phyloP scores from a whole-genome alignment of 1,139 yeast genomes.

The Zygosaccharomyces pseudobailii region DNA sequence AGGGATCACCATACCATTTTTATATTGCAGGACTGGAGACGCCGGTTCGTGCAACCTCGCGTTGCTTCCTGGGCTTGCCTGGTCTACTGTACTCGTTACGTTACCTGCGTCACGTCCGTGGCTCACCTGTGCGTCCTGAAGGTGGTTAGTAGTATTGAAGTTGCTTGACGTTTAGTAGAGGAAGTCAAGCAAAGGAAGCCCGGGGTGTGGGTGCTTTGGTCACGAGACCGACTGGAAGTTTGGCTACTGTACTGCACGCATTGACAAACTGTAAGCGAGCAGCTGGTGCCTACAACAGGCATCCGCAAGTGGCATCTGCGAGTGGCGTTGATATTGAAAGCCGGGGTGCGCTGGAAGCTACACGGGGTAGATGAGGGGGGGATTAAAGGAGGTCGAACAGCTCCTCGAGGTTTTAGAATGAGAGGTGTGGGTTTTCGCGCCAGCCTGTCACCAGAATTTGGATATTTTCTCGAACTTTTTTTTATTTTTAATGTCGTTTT shows the following conservation, averaged over 20 bases:
- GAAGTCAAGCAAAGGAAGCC: neutral
- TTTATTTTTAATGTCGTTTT: no score
- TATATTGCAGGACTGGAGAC: neutral
- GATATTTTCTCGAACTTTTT: no score
- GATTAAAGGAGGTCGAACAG: no score
- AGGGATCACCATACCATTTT: slow-evolving; percentile 4
- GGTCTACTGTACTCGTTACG: neutral
- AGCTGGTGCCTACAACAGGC: no score
- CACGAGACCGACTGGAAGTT: neutral
- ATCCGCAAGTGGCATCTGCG: no score
- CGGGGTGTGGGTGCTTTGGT: neutral
- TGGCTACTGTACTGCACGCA: neutral
- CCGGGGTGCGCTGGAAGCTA: neutral
- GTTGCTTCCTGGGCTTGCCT: neutral
- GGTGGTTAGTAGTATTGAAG: neutral
- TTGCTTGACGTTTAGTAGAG: neutral
- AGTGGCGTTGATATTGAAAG: no score
- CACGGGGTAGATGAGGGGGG: neutral
- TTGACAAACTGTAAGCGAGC: neutral
- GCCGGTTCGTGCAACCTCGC: neutral
- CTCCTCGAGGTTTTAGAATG: neutral
- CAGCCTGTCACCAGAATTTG: no score
- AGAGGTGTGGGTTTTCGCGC: no score
- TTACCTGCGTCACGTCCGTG: neutral
- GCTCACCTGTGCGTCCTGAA: neutral